Evolutionary conservation across 805 yeast species (phyloP).

Genomic region (Spathaspora sp.): DNA sequence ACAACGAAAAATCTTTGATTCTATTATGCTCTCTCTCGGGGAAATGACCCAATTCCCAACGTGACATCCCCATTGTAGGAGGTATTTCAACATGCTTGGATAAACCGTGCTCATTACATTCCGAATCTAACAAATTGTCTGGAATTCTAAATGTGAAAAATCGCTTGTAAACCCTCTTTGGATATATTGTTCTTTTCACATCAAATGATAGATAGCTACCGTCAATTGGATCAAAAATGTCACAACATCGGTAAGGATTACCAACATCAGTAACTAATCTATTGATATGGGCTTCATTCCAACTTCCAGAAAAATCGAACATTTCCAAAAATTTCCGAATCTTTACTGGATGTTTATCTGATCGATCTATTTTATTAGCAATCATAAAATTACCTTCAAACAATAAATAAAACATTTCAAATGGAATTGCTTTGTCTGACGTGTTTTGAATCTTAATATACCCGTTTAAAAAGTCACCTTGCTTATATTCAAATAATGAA

Average conservation of each 20-base stretch:
- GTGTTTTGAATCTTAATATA: slow-evolving; percentile 43
- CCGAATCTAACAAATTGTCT: slow-evolving; percentile 29
- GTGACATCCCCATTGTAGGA: slow-evolving; percentile 28
- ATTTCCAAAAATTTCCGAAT: slow-evolving; percentile 39
- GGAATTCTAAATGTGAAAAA: slow-evolving; percentile 42
- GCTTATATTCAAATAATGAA: slow-evolving; percentile 47
- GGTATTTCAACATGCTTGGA: slow-evolving; percentile 31
- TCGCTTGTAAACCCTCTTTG: slow-evolving; percentile 28
- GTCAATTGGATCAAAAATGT: slow-evolving; percentile 23
- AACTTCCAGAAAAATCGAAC: slow-evolving; percentile 52
- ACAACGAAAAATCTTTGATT: slow-evolving; percentile 25
- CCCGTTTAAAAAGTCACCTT: slow-evolving; percentile 68
- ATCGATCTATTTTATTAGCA: slow-evolving; percentile 12
- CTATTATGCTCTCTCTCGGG: slow-evolving; percentile 4
- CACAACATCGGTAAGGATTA: slow-evolving; percentile 12
- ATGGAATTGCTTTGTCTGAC: slow-evolving; percentile 41
- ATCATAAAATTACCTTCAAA: slow-evolving; percentile 48
- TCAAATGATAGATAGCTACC: slow-evolving; percentile 18
- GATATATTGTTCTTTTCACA: slow-evolving; percentile 12
- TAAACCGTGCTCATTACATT: slow-evolving; percentile 30
- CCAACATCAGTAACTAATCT: slow-evolving; percentile 25
- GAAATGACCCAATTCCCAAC: slow-evolving; percentile 11
- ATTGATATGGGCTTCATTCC: slow-evolving; percentile 35
- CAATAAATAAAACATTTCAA: slow-evolving; percentile 59
- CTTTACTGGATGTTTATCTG: slow-evolving; percentile 9